phyloP scores from a whole-genome alignment of 495 filamentous ascomycete species.

The Aspergillus sclerotiicarbonarius region DNA sequence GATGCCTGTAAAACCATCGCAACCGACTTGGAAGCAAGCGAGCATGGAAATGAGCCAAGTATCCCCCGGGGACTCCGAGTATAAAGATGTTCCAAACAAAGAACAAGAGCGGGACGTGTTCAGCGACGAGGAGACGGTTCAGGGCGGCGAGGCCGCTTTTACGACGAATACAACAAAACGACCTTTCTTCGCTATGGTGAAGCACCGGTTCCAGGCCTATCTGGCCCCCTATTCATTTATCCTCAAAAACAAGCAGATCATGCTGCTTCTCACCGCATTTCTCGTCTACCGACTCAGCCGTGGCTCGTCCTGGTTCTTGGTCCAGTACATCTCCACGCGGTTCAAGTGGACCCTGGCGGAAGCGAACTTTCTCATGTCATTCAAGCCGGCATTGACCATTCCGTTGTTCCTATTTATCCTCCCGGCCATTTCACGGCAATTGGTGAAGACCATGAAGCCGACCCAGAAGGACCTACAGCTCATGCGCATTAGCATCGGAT shows the following conservation, averaged over 20 bases:
- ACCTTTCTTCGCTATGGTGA: constrained; percentile 21
- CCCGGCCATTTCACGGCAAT: constrained; percentile 36
- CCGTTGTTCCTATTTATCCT: constrained; percentile 50
- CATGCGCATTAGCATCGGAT: constrained; percentile 44
- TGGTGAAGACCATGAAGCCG: constrained; percentile 36
- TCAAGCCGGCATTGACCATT: constrained; percentile 49
- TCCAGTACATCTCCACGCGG: constrained; percentile 57
- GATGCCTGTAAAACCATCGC: constrained; percentile 32
- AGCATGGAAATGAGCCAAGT: constrained; percentile 33
- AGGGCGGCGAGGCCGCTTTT: constrained; percentile 20
- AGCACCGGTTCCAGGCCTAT: constrained; percentile 25
- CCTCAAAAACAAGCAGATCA: constrained; percentile 39
- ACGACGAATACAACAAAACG: constrained; percentile 1
- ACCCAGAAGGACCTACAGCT: constrained; percentile 54
- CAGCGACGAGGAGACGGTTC: constrained; percentile 14
- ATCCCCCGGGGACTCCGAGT: constrained; percentile 16
- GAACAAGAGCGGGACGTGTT: constrained; percentile 12
- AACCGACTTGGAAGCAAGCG: constrained; percentile 13
- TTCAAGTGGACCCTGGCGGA: constrained; percentile 55
- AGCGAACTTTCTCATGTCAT: constrained; percentile 53
- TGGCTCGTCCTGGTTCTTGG: constrained; percentile 49
- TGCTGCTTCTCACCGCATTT: constrained; percentile 50
- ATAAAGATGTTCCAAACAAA: constrained; percentile 14
- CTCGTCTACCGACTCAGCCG: constrained; percentile 52
- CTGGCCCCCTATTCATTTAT: constrained; percentile 44